Conservation (phyloP, 177 flowering plant species). For the Vitis hybrid region DNA sequence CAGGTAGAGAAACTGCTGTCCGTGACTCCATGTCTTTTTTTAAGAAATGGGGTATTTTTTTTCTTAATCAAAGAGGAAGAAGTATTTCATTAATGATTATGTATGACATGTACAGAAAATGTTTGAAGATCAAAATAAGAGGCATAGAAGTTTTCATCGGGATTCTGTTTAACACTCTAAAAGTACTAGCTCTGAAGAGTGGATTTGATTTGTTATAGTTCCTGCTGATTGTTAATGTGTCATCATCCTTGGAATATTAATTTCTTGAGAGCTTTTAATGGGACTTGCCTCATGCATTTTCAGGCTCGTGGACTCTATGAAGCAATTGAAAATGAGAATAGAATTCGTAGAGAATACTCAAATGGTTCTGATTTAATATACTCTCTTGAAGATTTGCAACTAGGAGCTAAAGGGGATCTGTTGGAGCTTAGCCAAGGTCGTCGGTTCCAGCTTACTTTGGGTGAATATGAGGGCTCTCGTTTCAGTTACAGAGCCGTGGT, state of each 20-base stretch:
- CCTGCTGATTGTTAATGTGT: background rate
- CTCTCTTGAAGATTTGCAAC: conserved; percentile 73
- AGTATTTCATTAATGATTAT: background rate
- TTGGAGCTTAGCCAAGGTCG: conserved; percentile 56
- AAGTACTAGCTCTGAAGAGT: no score
- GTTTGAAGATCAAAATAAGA: background rate
- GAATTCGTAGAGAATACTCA: conserved; percentile 50
- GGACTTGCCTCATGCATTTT: conserved; percentile 10
- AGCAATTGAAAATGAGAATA: conserved; percentile 75
- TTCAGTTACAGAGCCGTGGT: conserved; percentile 74
- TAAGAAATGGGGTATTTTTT: no score
- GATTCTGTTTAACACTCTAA: no score
- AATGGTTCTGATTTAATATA: conserved; percentile 57
- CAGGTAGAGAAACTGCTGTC: conserved; percentile 48
- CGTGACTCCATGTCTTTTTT: background rate
- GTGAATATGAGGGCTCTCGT: conserved; percentile 43
- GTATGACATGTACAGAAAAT: background rate
- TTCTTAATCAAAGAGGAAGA: background rate
- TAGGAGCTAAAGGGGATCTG: conserved; percentile 69
- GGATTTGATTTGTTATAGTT: background rate
- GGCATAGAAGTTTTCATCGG: no score
- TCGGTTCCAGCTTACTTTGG: conserved; percentile 59
- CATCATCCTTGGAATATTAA: background rate
- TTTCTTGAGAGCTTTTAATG: conserved; percentile 9
- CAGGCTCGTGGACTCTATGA: conserved; percentile 64